A percentile compares a stretch with the other conserved stretches of the same genome.
These are phyloP conservation scores for Hypomyces rosellus DNA, from an alignment of 2,329 filamentous ascomycete genomes.

Conservation along the genomic window DNA sequence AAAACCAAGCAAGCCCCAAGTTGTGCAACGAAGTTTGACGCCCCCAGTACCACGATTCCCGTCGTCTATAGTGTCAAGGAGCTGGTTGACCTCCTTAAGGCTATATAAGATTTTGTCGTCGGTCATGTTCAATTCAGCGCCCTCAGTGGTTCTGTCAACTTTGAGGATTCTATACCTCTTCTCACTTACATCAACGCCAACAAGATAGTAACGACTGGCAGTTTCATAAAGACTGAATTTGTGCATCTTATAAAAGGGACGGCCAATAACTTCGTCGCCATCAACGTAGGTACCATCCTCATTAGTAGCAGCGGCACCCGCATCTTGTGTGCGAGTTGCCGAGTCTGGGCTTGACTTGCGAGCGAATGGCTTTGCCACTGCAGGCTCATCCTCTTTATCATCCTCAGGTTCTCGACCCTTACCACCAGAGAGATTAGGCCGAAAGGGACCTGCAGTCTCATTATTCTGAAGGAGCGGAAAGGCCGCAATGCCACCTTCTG, in stretches of 20 bases:
- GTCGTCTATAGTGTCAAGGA: slow-evolving; percentile 92
- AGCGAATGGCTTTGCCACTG: slow-evolving; percentile 51
- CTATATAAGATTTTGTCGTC: slow-evolving; percentile 96
- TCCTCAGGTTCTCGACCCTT: slow-evolving; percentile 30
- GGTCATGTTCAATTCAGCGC: slow-evolving; percentile 70
- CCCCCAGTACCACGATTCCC: slow-evolving; percentile 89
- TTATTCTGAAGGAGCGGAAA: slow-evolving; percentile 33
- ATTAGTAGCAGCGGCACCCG: slow-evolving; percentile 4
- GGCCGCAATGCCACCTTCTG: slow-evolving; percentile 20
- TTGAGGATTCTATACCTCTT: slow-evolving; percentile 86
- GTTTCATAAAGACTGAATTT: slow-evolving; percentile 98
- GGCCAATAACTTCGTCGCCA: slow-evolving; percentile 10
- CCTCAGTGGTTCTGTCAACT: slow-evolving; percentile 80
- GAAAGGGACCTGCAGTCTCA: slow-evolving; percentile 23
- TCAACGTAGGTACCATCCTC: slow-evolving; percentile 21
- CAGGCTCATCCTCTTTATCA: slow-evolving; percentile 54
- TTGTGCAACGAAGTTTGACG: slow-evolving; percentile 80
- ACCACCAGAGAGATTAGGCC: slow-evolving; percentile 20
- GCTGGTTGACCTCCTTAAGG: slow-evolving; percentile 83
- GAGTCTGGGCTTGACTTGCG: slow-evolving; percentile 49
- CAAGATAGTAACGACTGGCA: slow-evolving; percentile 85
- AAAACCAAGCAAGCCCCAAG: slow-evolving; percentile 92
- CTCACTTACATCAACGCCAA: slow-evolving; percentile 87
- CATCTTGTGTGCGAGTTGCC: slow-evolving; percentile 19
- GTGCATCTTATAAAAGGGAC: slow-evolving; percentile 66